A percentile compares a stretch with the other conserved stretches of the same genome.
phyloP scores from a whole-genome alignment of 2,329 filamentous ascomycete genomes.

The Pseudocercospora pini-densiflorae region DNA sequence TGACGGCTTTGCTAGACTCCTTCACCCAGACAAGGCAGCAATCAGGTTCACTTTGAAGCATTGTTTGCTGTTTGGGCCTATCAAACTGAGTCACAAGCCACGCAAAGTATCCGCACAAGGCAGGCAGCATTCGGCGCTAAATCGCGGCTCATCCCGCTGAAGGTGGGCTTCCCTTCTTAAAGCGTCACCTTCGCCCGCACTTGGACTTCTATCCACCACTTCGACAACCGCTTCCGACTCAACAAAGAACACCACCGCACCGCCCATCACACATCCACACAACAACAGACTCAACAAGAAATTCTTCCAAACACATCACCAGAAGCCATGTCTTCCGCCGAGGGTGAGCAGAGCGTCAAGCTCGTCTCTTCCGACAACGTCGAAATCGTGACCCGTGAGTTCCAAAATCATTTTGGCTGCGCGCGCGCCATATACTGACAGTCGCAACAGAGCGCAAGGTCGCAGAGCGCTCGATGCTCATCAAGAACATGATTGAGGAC shows the following conservation, averaged over 20 bases:
- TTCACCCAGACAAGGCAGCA: background rate
- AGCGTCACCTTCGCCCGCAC: background rate
- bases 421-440: conserved; percentile 23
- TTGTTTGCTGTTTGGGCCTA: conserved; percentile 1
- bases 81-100: background rate
- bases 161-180: background rate
- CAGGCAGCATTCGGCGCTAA: conserved; percentile 4
- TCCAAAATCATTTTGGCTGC: background rate
- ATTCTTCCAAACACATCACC: conserved; percentile 22
- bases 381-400: conserved; percentile 48
- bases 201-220: conserved; percentile 5
- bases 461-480: conserved; percentile 88
- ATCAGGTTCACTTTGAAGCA: background rate
- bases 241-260: conserved; percentile 16
- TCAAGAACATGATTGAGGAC: conserved; percentile 99
- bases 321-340: conserved; percentile 40
- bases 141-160: background rate
- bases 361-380: conserved; percentile 53
- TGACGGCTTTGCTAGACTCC: background rate
- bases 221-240: conserved; percentile 8
- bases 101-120: background rate
- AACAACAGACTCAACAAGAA: conserved; percentile 16
- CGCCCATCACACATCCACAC: conserved; percentile 11
- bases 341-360: conserved; percentile 44
- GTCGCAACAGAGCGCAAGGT: conserved; percentile 70